Percentiles rank a stretch among this genome's conserved stretches.
These are phyloP conservation scores for Schizonepeta tenuifolia DNA, from an alignment of 257 asterid genomes.

Conservation along the genomic window DNA sequence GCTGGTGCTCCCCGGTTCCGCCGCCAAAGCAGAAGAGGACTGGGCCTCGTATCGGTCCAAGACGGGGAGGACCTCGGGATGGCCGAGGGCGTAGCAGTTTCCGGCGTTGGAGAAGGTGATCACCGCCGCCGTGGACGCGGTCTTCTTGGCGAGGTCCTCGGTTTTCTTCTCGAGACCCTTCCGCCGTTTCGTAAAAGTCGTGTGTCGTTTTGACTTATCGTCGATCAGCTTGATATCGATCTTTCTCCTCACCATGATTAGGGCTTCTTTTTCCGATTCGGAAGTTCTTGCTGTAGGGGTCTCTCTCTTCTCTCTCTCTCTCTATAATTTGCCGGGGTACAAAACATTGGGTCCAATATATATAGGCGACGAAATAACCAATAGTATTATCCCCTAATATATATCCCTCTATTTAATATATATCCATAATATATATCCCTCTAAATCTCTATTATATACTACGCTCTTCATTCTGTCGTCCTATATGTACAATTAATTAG, in stretches of 20 bases:
- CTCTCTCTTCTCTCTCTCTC: too few relatives aligned
- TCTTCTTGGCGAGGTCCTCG: slow-evolving; percentile 27
- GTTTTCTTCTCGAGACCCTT: slow-evolving; percentile 50
- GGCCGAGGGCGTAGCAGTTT: slow-evolving; percentile 41
- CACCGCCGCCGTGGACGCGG: slow-evolving; percentile 37
- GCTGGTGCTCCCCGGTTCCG: too few relatives aligned
- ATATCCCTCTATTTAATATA: too few relatives aligned
- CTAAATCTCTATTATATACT: too few relatives aligned
- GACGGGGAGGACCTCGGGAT: slow-evolving; percentile 37
- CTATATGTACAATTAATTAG: too few relatives aligned
- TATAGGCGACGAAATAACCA: not conserved
- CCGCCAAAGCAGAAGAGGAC: not conserved
- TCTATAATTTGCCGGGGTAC: too few relatives aligned
- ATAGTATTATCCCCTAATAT: too few relatives aligned
- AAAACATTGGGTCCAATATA: too few relatives aligned
- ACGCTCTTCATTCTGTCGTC: too few relatives aligned
- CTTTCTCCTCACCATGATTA: slow-evolving; percentile 31
- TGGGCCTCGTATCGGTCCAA: slow-evolving; percentile 38
- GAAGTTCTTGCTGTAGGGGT: too few relatives aligned
- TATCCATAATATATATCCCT: too few relatives aligned
- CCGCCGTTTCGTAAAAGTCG: slow-evolving; percentile 59
- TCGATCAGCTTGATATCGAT: slow-evolving; percentile 45
- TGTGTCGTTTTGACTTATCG: slow-evolving; percentile 48
- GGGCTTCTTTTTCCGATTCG: slow-evolving; percentile 8
- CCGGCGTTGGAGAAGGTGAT: slow-evolving; percentile 50